Evolutionary conservation across 805 yeast genomes (phyloP), one percentile per base, ranked within the genome.

Genomic region (Lachancea sp.): DNA sequence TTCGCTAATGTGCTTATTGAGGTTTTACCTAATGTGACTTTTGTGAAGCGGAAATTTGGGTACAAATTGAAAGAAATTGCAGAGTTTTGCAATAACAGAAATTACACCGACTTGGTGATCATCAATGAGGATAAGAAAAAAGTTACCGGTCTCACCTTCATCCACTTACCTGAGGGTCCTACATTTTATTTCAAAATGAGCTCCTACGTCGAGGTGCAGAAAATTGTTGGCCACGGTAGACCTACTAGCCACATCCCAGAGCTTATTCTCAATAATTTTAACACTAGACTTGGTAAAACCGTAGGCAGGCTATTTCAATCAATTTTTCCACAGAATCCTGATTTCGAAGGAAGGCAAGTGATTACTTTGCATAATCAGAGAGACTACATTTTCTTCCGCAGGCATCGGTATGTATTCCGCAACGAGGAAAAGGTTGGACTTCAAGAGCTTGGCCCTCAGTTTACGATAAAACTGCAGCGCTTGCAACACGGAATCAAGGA

Each of bases 391-490:
- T 92, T 92, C 55, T 90, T 92, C 72, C 76, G 98, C 67, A 78
- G 97, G 66, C 98, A 92, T 59, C 75, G 98, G 55, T 92, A 92
- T 54, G 69, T 87, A 1, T 92, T 92, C 67, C 74, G 77, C 56
- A 84, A 87, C 58, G 96, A 88, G 50, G 95, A 87, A 61, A 80
- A 78, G 53, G 97, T 90, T 2, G 98, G 97, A 6, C 67, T 92
- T 37, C 98, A 92, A 57, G 98, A 92, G 58, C 68, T 92, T 32
- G 98, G 98, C 0, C 98, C 98, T 1, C 97, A 89, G 63, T 92
- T 92, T 63, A 92, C 98, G 1, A 65, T 92, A 60, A 81, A 83
- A 58, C 67, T 92, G 51, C 77, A 96, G 63, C 74, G 97, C 56
- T 69, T 92, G 43, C 97, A 90, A 63, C 83, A 79, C 65, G 98